A percentile compares a stretch with the other conserved stretches of the same genome.
Conservation (phyloP, 2,329 filamentous ascomycete species). For the Fusarium sp. region DNA sequence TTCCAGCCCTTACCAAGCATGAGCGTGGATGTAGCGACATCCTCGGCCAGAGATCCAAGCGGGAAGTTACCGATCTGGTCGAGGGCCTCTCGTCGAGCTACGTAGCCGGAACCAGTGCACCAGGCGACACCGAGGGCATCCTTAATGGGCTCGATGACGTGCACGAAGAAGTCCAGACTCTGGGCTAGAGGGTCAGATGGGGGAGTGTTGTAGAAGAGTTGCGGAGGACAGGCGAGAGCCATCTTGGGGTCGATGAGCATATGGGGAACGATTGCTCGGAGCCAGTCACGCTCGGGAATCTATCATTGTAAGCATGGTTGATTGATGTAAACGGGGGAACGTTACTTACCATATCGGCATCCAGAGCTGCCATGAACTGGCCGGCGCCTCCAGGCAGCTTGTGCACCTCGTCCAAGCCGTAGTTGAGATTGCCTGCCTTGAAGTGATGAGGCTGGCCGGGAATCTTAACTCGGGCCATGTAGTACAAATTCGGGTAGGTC, state of each 20-base stretch:
- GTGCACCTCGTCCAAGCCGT: constrained; percentile 65
- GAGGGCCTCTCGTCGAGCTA: constrained; percentile 70
- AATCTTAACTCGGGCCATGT: constrained; percentile 65
- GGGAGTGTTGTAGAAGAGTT: constrained; percentile 74
- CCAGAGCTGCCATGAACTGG: constrained; percentile 72
- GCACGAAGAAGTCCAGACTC: constrained; percentile 70
- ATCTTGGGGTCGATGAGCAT: constrained; percentile 68
- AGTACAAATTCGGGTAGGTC: constrained; percentile 64
- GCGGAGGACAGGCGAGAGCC: constrained; percentile 71
- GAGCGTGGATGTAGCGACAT: constrained; percentile 69
- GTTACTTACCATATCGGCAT: constrained; percentile 71
- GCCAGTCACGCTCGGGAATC: constrained; percentile 72
- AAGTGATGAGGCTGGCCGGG: constrained; percentile 67
- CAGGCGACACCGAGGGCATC: constrained; percentile 68
- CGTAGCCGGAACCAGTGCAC: constrained; percentile 75
- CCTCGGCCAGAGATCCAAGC: constrained; percentile 70
- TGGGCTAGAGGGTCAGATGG: constrained; percentile 69
- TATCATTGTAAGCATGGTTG: constrained; percentile 39
- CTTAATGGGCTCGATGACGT: constrained; percentile 65
- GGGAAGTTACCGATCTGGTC: constrained; percentile 74
- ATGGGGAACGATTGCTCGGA: constrained; percentile 71
- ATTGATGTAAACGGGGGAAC: accelerated
- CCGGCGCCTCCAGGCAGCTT: constrained; percentile 67
- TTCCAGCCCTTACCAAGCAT: constrained; percentile 73
- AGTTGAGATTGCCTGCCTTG: constrained; percentile 75